Evolutionary conservation across 768 basidiomycete species (phyloP).

Genomic region (Leccinum longicurvipes): DNA sequence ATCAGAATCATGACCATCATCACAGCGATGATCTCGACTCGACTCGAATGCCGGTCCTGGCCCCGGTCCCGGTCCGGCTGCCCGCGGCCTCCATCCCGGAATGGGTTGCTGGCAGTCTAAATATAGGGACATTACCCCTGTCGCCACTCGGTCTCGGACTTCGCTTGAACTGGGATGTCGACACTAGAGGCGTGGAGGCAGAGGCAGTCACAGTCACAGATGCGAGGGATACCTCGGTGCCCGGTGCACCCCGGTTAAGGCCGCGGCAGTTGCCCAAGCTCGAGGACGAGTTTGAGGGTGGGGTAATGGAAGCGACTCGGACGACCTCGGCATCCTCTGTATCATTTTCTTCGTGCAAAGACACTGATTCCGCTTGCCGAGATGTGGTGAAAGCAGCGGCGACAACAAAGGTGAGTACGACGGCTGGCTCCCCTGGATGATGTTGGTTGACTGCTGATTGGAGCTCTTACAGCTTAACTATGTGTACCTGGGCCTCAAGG

Average conservation of each 20-base stretch:
- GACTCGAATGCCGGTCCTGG: not conserved
- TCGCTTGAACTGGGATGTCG: not conserved
- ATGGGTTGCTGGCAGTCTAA: not conserved
- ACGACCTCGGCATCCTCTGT: not conserved
- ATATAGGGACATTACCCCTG: not conserved
- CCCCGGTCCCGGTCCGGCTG: not conserved
- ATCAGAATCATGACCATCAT: not conserved
- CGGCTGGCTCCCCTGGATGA: not conserved
- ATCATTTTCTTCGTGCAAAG: not conserved
- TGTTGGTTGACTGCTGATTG: not conserved
- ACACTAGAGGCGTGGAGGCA: conserved; percentile 1
- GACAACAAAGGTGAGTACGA: conserved; percentile 12
- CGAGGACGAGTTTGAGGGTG: not conserved
- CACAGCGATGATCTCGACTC: not conserved
- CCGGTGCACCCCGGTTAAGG: conserved; percentile 24
- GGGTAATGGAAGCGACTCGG: not conserved
- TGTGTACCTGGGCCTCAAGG: conserved; percentile 3
- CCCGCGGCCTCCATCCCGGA: not conserved
- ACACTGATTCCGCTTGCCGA: not conserved
- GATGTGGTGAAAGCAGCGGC: not conserved
- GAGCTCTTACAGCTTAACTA: not conserved
- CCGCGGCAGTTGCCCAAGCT: conserved; percentile 19
- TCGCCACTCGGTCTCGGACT: conserved; percentile 8
- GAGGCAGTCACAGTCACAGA: not conserved
- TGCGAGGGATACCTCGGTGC: conserved; percentile 9